These are phyloP conservation scores for Fraxinus albicans DNA, from an alignment of 305 asterid species.

Conservation along the genomic window DNA sequence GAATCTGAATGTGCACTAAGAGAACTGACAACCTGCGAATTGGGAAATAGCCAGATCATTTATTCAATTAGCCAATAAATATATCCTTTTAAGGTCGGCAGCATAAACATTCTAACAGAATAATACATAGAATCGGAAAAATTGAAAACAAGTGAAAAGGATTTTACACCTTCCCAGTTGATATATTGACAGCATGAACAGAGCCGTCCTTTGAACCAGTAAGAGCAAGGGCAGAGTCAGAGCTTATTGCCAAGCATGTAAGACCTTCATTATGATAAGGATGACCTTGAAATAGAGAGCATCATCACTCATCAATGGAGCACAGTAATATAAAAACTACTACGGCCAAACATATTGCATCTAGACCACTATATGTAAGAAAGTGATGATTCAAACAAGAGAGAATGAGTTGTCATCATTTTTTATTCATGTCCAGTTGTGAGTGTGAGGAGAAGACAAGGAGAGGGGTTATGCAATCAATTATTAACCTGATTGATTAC, in stretches of 20 bases:
- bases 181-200: slow-evolving; percentile 64
- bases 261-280: slow-evolving; percentile 75
- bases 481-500: neutral
- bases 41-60: slow-evolving; percentile 10
- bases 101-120: neutral
- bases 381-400: neutral
- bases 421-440: neutral
- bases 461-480: neutral
- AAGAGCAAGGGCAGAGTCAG: slow-evolving; percentile 77
- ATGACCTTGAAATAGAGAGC: slow-evolving; percentile 49
- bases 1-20: slow-evolving; percentile 73
- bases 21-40: slow-evolving; percentile 71
- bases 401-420: neutral
- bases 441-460: neutral
- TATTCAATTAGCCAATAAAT: neutral
- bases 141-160: slow-evolving; percentile 8
- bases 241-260: slow-evolving; percentile 69
- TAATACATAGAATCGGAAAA: neutral
- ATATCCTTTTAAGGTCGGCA: neutral
- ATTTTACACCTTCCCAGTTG: slow-evolving; percentile 61
- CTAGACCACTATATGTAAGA: neutral
- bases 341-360: neutral
- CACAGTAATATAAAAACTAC: slow-evolving; percentile 4
- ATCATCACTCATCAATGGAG: slow-evolving; percentile 7
- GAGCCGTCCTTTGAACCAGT: slow-evolving; percentile 78